These are phyloP conservation scores for Aspergillus sclerotioniger DNA, from an alignment of 495 filamentous ascomycete genomes.

Conservation along the genomic window DNA sequence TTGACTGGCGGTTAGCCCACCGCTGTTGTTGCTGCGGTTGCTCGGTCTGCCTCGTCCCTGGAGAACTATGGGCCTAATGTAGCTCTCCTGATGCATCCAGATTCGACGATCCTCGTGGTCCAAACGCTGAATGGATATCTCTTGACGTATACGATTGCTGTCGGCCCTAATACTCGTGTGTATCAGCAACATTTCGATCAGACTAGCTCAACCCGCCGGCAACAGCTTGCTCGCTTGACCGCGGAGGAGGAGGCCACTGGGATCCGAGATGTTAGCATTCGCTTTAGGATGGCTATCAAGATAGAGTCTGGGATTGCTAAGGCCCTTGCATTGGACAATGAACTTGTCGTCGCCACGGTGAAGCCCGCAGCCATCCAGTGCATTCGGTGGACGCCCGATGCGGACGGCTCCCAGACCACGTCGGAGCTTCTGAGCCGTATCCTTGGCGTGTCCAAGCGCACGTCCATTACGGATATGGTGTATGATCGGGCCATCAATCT, in stretches of 20 bases:
- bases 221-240: constrained; percentile 65
- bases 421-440: constrained; percentile 89
- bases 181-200: constrained; percentile 78
- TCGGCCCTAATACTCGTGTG: constrained; percentile 74
- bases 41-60: constrained; percentile 75
- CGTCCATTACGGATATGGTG: constrained; percentile 78
- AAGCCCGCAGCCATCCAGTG: constrained; percentile 95
- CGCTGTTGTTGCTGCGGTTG: constrained; percentile 78
- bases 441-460: constrained; percentile 75
- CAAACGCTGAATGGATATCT: constrained; percentile 85
- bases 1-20: constrained; percentile 65
- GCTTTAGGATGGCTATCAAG: constrained; percentile 97
- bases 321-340: constrained; percentile 88
- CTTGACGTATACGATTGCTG: constrained; percentile 91
- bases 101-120: constrained; percentile 88
- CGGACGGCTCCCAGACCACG: constrained; percentile 76
- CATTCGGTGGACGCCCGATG: constrained; percentile 89
- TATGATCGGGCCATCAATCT: constrained; percentile 98
- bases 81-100: constrained; percentile 81
- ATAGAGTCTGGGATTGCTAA: constrained; percentile 91
- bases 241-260: constrained; percentile 67
- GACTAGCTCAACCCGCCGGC: constrained; percentile 65
- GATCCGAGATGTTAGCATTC: constrained; percentile 79
- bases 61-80: constrained; percentile 81
- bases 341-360: constrained; percentile 88